phyloP scores from a whole-genome alignment of 352 stramenopile species.

The Phytophthora chlamydospora region DNA sequence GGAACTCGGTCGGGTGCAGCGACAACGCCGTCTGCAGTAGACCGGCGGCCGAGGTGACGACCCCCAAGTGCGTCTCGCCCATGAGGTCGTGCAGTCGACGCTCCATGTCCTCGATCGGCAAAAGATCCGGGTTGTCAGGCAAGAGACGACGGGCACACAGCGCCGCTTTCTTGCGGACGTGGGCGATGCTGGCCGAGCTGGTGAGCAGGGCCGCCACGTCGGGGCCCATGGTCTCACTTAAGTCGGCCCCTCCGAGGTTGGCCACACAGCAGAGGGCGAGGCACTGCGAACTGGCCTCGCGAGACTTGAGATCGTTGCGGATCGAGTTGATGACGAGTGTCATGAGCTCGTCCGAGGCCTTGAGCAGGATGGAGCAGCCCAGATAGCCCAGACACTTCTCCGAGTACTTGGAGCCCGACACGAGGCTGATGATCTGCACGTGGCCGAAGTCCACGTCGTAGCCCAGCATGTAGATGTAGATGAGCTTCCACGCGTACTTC shows the following conservation, averaged over 20 bases:
- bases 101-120: constrained; percentile 86
- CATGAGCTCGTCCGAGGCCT: constrained; percentile 88
- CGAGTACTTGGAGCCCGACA: constrained; percentile 93
- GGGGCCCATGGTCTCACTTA: constrained; percentile 94
- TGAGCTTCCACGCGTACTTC: constrained; percentile 99
- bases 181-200: constrained; percentile 89
- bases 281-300: constrained; percentile 88
- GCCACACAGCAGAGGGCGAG: constrained; percentile 96
- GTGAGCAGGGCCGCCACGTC: constrained; percentile 95
- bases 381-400: constrained; percentile 97
- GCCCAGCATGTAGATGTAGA: constrained; percentile 99
- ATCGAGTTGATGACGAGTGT: constrained; percentile 97
- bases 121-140: constrained; percentile 92
- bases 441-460: constrained; percentile 99
- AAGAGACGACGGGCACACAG: constrained; percentile 95
- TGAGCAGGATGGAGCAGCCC: constrained; percentile 95
- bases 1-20: constrained; percentile 90
- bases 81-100: constrained; percentile 78
- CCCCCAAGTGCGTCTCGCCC: constrained; percentile 93
- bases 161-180: constrained; percentile 98
- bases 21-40: constrained; percentile 92
- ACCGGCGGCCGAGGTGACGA: constrained; percentile 93
- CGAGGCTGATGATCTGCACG: constrained; percentile 96
- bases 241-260: constrained; percentile 95
- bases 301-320: constrained; percentile 94